These are phyloP conservation scores for Macrocybe gigantea DNA, from an alignment of 768 basidiomycete species.

Conservation along the genomic window DNA sequence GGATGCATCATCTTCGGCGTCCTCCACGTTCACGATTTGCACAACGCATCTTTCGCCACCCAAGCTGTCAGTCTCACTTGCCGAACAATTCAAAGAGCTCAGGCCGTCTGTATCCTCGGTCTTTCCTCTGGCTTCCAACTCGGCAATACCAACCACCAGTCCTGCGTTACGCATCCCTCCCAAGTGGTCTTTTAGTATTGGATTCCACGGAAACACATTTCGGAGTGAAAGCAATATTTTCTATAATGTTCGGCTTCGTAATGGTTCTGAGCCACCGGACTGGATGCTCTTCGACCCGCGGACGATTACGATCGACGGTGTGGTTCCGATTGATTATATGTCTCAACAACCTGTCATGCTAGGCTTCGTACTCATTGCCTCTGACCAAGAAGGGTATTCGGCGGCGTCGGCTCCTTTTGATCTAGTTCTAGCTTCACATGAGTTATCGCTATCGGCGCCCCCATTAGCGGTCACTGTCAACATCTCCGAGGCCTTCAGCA, in stretches of 20 bases:
- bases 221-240: constrained; percentile 38
- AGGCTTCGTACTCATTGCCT: constrained; percentile 56
- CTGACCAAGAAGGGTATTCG: constrained; percentile 70
- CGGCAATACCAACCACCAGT: constrained; percentile 43
- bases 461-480: constrained; percentile 62
- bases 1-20: constrained; percentile 44
- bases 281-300: constrained; percentile 72
- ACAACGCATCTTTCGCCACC: constrained; percentile 53
- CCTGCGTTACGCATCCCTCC: constrained; percentile 71
- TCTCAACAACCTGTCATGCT: constrained; percentile 35
- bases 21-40: constrained; percentile 49
- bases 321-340: constrained; percentile 48
- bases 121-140: constrained; percentile 54
- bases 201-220: constrained; percentile 67
- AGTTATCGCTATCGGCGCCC: constrained; percentile 49
- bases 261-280: constrained; percentile 65
- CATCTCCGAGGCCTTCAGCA: constrained; percentile 3
- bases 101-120: constrained; percentile 75
- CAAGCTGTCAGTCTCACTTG: constrained; percentile 44
- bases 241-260: constrained; percentile 58
- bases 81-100: constrained; percentile 51
- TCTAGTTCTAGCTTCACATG: constrained; percentile 62
- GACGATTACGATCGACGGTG: constrained; percentile 73
- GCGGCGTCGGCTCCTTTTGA: constrained; percentile 56
- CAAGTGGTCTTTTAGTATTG: constrained; percentile 87